Evolutionary conservation across 129 eudicot genomes (phyloP).

Genomic region (Flaveria sonorensis): DNA sequence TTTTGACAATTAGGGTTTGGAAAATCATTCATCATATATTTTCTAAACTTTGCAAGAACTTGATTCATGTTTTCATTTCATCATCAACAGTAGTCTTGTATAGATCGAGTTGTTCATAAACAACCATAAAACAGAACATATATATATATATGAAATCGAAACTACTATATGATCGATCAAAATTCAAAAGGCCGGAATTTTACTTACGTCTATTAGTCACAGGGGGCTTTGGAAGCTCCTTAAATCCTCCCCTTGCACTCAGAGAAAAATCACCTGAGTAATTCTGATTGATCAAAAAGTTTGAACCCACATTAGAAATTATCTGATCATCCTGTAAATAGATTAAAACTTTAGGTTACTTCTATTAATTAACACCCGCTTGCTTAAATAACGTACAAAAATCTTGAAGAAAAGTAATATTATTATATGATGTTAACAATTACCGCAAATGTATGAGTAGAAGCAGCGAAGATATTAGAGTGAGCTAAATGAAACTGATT

Average conservation of each 20-base stretch:
- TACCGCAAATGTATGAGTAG: conserved; percentile 43
- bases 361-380: too few relatives aligned
- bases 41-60: too few relatives aligned
- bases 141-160: too few relatives aligned
- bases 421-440: not conserved
- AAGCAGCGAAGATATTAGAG: conserved; percentile 42
- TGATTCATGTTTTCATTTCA: too few relatives aligned
- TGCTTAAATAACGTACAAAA: not conserved
- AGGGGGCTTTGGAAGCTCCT: conserved; percentile 64
- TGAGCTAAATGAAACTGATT: conserved; percentile 51
- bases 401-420: conserved; percentile 1
- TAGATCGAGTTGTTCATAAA: too few relatives aligned
- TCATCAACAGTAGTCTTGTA: too few relatives aligned
- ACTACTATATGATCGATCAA: too few relatives aligned
- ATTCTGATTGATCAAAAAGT: conserved; percentile 48
- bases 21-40: too few relatives aligned
- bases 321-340: conserved; percentile 48
- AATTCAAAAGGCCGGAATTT: too few relatives aligned
- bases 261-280: conserved; percentile 38
- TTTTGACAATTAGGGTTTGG: too few relatives aligned
- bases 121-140: too few relatives aligned
- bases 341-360: not conserved
- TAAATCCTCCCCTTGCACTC: conserved; percentile 40
- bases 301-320: conserved; percentile 46
- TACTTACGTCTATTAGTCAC: conserved; percentile 61